These are phyloP conservation scores for Hermanozyma aechmeae DNA, from an alignment of 805 yeast species.

Conservation along the genomic window DNA sequence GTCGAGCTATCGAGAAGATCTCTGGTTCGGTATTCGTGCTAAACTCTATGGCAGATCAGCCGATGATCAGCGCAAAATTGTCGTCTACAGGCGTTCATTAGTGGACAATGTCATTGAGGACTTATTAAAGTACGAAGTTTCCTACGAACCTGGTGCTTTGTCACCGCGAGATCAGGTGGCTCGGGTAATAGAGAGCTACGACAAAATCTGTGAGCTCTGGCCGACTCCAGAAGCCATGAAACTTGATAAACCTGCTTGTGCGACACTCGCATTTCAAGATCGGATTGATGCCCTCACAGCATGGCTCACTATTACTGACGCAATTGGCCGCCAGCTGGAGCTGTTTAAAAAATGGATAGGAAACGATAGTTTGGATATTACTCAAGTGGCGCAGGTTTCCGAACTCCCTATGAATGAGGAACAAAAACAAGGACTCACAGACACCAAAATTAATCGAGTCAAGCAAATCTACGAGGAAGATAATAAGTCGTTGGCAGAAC, in stretches of 20 bases:
- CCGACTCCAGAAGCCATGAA: slow-evolving; percentile 69
- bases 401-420: neutral
- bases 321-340: slow-evolving; percentile 52
- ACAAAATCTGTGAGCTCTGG: slow-evolving; percentile 69
- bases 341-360: slow-evolving; percentile 77
- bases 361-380: slow-evolving; percentile 64
- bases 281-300: slow-evolving; percentile 72
- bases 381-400: slow-evolving; percentile 20
- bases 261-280: slow-evolving; percentile 50
- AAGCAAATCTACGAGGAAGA: slow-evolving; percentile 46
- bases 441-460: slow-evolving; percentile 3
- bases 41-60: slow-evolving; percentile 72
- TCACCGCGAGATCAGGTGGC: slow-evolving; percentile 41
- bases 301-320: slow-evolving; percentile 71
- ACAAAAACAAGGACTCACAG: slow-evolving; percentile 5
- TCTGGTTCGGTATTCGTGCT: slow-evolving; percentile 86
- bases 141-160: slow-evolving; percentile 23
- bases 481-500: slow-evolving; percentile 66
- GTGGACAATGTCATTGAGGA: slow-evolving; percentile 69
- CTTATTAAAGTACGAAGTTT: slow-evolving; percentile 53
- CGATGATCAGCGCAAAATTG: slow-evolving; percentile 65
- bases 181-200: slow-evolving; percentile 49
- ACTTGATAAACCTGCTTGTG: slow-evolving; percentile 65
- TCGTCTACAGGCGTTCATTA: slow-evolving; percentile 58
- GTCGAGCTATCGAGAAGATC: slow-evolving; percentile 53